Evolutionary conservation across 371 early-diverging fungal genomes (phyloP), one percentile per base, ranked within the genome.

Genomic region (Smittium culicis): DNA sequence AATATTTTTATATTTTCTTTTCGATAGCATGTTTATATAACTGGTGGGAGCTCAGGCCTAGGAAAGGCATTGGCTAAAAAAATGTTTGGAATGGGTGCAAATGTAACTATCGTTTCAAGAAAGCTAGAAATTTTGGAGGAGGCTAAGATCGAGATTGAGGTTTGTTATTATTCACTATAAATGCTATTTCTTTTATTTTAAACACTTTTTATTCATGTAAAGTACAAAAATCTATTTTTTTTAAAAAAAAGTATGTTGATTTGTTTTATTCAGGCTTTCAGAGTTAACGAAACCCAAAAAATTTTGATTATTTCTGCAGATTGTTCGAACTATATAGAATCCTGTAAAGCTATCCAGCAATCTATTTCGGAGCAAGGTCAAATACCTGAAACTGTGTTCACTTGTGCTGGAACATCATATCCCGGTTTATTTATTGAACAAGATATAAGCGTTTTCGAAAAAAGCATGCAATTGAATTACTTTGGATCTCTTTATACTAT

Each of bases 1-100:
- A 11, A 11, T 45, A 11, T 45, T 45, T 45, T 45, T 45, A 45
- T 45, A 45, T 11, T 45, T 45, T 45, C 11, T 5, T 5, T 45
- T 45, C 20, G 25, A 20, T 70, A 86, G 74, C 89, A 88, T 74
- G 85, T 88, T 61, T 87, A 93, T 68, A 82, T 98, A 35, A 91
- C 96, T 0, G 98, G 98, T 65, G 97, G 93, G 68, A 92, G 92
- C 69, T 85, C 87, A 31, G 99, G 99, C 0, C 82, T 96, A 27
- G 99, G 99, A 32, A 83, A 87, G 66, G 81, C 85, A 1, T 69
- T 96, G 2, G 95, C 94, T 24, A 76, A 85, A 35, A 78, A 84
- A 31, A 73, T 94, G 61, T 88, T 83, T 11, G 80, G 80, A 34
- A 77, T 74, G 34, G 94, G 95, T 2, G 93, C 92, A 17, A 80